These are phyloP conservation scores for Capsella bursapastoris DNA, from an alignment of 345 rosid species.

Conservation along the genomic window DNA sequence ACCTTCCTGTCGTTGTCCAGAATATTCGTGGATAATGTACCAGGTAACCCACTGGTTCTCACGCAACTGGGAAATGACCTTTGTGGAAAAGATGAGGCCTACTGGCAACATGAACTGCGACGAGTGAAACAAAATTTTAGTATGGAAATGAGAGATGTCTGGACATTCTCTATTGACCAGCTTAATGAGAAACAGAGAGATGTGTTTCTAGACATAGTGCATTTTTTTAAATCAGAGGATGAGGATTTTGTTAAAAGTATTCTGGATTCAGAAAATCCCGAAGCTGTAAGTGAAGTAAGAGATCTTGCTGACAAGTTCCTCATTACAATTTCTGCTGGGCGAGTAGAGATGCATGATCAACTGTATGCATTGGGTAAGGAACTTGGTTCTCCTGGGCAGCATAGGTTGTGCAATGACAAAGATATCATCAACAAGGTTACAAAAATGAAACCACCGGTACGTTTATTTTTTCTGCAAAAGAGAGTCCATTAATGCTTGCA, in stretches of 20 bases:
- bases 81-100: neutral
- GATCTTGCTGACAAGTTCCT: slow-evolving; percentile 35
- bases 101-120: slow-evolving; percentile 32
- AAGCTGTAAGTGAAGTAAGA: neutral
- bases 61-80: slow-evolving; percentile 35
- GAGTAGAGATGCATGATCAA: slow-evolving; percentile 35
- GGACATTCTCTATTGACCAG: slow-evolving; percentile 35
- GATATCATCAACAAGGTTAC: neutral
- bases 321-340: neutral
- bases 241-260: neutral
- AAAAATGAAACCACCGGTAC: neutral
- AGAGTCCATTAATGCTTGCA: neutral
- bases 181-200: slow-evolving; percentile 7
- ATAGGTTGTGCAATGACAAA: neutral
- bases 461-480: neutral
- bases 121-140: slow-evolving; percentile 5
- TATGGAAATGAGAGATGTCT: neutral
- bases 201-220: slow-evolving; percentile 43
- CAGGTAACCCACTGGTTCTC: slow-evolving; percentile 44
- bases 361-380: slow-evolving; percentile 22
- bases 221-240: slow-evolving; percentile 26
- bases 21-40: slow-evolving; percentile 17
- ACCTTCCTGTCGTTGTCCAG: neutral
- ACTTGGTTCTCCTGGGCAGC: neutral
- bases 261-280: slow-evolving; percentile 13